These are phyloP conservation scores for Thielaviopsis musarum DNA, from an alignment of 2,329 filamentous ascomycete genomes.

Conservation along the genomic window DNA sequence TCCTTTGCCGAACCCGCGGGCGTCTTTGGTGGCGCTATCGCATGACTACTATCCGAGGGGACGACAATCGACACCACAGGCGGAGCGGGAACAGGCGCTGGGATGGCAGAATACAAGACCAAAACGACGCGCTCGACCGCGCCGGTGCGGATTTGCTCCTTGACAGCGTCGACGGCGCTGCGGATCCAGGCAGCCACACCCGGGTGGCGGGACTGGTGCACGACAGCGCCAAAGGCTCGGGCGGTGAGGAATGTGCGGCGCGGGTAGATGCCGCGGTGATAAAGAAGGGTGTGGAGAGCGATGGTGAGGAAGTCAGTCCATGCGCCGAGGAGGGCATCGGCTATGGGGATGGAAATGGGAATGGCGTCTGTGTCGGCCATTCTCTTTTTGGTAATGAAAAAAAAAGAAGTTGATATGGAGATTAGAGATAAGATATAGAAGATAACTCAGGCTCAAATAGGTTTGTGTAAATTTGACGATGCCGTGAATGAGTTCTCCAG, in stretches of 20 bases:
- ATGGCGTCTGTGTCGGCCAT: constrained; percentile 2
- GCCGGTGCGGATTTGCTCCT: constrained; percentile 48
- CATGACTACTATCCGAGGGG: background rate
- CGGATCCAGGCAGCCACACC: constrained; percentile 72
- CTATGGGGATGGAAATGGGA: constrained; percentile 24
- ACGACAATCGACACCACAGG: background rate
- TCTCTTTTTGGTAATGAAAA: background rate
- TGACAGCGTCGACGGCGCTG: constrained; percentile 59
- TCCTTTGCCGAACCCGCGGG: constrained; percentile 31
- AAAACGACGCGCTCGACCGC: constrained; percentile 30
- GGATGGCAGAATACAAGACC: constrained; percentile 24
- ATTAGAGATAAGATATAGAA: too few species aligned
- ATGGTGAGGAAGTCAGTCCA: constrained; percentile 71
- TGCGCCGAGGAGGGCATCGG: constrained; percentile 42
- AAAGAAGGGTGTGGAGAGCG: constrained; percentile 72
- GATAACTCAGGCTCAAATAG: too few species aligned
- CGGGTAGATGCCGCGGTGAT: constrained; percentile 67
- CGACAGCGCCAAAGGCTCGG: constrained; percentile 67
- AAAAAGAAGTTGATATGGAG: background rate
- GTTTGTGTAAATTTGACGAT: background rate
- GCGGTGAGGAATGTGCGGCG: constrained; percentile 58
- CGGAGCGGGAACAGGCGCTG: constrained; percentile 7
- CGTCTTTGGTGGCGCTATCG: background rate
- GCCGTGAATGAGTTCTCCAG: background rate
- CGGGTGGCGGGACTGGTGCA: constrained; percentile 75